Conservation (phyloP, 768 basidiomycete genomes). For the Chalciporus piperatus region DNA sequence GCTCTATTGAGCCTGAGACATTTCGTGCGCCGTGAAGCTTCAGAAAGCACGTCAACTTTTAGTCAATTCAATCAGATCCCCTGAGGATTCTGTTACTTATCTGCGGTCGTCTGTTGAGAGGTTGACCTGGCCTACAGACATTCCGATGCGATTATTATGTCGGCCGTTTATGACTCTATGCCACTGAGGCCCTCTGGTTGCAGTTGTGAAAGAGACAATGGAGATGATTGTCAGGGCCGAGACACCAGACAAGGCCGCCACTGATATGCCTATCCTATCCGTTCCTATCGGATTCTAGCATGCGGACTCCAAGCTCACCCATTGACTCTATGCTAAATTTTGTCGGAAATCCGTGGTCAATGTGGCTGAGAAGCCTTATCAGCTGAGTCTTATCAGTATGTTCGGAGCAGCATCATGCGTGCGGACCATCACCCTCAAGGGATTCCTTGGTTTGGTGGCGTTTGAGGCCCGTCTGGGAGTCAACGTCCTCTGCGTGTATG, state of each 20-base stretch:
- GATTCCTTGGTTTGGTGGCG: neutral
- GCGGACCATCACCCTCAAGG: neutral
- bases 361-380: slow-evolving; percentile 8
- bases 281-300: neutral
- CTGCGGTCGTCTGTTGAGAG: slow-evolving; percentile 25
- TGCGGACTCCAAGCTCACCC: neutral
- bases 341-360: slow-evolving; percentile 32
- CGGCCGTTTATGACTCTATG: slow-evolving; percentile 36
- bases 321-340: too few species aligned
- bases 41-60: slow-evolving; percentile 34
- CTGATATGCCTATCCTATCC: slow-evolving; percentile 7
- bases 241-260: slow-evolving; percentile 5
- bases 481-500: slow-evolving; percentile 35
- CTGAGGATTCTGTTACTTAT: slow-evolving; percentile 24
- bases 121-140: slow-evolving; percentile 11
- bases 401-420: slow-evolving; percentile 5
- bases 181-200: slow-evolving; percentile 36
- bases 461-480: slow-evolving; percentile 32
- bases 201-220: slow-evolving; percentile 34
- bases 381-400: too few species aligned
- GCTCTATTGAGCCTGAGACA: slow-evolving; percentile 28
- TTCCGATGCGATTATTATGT: slow-evolving; percentile 35
- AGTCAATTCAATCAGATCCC: slow-evolving; percentile 29
- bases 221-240: slow-evolving; percentile 1
- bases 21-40: slow-evolving; percentile 17